These are phyloP conservation scores for Ustilago cynodontis DNA, from an alignment of 1,284 basidiomycete genomes.

Conservation along the genomic window DNA sequence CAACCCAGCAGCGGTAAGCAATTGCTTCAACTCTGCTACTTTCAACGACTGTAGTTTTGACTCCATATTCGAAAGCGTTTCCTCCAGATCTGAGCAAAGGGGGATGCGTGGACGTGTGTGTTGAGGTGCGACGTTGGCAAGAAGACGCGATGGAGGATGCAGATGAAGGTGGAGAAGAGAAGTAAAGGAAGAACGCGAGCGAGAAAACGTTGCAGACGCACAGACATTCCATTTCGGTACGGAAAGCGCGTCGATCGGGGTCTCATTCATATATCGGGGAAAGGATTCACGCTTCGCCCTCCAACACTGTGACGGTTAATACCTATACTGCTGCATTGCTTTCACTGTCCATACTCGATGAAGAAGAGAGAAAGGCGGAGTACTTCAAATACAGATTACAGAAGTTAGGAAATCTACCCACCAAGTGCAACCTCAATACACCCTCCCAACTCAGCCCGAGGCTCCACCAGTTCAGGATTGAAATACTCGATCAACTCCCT, in stretches of 20 bases:
- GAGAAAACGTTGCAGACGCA: neutral
- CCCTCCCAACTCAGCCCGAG: conserved; percentile 61
- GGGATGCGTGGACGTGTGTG: no score
- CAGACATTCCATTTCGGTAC: neutral
- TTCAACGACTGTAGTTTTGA: conserved; percentile 61
- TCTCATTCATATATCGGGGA: neutral
- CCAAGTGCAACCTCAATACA: conserved; percentile 53
- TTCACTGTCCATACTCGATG: neutral
- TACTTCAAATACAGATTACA: no score
- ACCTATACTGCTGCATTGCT: neutral
- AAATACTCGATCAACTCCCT: conserved; percentile 65
- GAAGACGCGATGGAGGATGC: neutral
- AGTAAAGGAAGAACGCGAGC: neutral
- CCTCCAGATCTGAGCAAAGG: no score
- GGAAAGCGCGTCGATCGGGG: conserved; percentile 2
- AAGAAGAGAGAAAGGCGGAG: neutral
- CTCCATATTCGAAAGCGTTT: conserved; percentile 61
- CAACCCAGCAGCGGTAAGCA: conserved; percentile 54
- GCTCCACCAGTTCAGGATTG: conserved; percentile 62
- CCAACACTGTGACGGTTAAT: neutral
- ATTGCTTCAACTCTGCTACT: conserved; percentile 63
- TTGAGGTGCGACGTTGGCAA: neutral
- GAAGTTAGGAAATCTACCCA: no score
- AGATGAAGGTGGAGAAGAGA: neutral
- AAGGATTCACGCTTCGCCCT: neutral